Evolutionary conservation across 2,329 filamentous ascomycete genomes (phyloP), one percentile per base, ranked within the genome.

Genomic region (Nemania serpens): DNA sequence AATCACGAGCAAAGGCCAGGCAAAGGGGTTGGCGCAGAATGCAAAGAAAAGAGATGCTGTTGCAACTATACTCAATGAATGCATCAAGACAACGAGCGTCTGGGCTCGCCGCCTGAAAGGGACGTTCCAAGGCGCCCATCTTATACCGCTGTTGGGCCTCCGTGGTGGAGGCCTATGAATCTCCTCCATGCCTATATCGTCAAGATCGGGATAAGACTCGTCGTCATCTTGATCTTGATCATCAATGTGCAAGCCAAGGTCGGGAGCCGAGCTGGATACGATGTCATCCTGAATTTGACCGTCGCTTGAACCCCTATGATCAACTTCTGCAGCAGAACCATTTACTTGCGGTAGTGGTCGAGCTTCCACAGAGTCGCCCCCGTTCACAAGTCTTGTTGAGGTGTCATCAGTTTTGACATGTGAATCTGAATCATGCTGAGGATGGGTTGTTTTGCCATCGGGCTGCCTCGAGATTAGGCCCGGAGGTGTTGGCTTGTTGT

Each of bases 21-120:
- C 86, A n/a, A 98, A 79, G 0, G 95, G 95, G 58, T 96, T 93
- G 58, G 91, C 90, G 76, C 93, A 96, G 36, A 93, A 86, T 72
- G 96, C 90, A 80, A 96, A 97, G 81, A 98, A 98, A 59, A 88
- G 75, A 5, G 91, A 90, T 5, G 96, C 82, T 68, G 86, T 83
- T 22, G 86, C 77, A n/a, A 86, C 84, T 63, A 93, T 89, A 57
- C 84, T 86, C 67, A 91, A 82, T 63, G 86, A 91, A 75, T 93
- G 90, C 68, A 87, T 83, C 9, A 93, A 79, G 12, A 93, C 90
- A 3, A 94, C 85, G 39, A 93, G 84, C 3, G 93, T 95, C 76
- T 94, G 90, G 48, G 91, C 75, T 25, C 91, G 85, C 45, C 91
- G 84, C 68, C 84, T 83, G 50, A 91, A 78, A 1, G 91, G 90